These are phyloP conservation scores for Amaranthus hypochondriacus DNA, from an alignment of 148 eudicot genomes.

Conservation along the genomic window DNA sequence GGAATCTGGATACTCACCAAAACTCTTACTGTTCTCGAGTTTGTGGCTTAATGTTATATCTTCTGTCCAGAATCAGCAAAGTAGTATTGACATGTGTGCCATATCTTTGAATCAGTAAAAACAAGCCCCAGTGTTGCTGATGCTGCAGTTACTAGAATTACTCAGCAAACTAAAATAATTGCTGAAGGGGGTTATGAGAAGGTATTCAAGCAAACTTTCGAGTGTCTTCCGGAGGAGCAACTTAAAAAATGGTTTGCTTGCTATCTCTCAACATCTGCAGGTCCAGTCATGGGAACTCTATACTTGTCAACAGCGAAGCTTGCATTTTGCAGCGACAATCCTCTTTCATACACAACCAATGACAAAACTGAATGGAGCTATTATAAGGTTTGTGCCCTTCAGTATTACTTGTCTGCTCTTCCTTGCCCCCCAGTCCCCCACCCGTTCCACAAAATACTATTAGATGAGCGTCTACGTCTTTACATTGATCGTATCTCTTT, in stretches of 20 bases:
- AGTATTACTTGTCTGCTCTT: neutral
- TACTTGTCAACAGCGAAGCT: conserved; percentile 72
- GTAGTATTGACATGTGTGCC: neutral
- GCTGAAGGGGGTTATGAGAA: conserved; percentile 97
- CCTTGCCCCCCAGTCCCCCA: neutral
- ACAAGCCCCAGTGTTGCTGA: conserved; percentile 82
- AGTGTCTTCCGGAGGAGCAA: conserved; percentile 72
- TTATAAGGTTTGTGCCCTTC: conserved; percentile 54
- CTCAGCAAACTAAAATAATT: conserved; percentile 74
- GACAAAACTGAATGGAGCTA: conserved; percentile 70
- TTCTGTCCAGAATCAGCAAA: neutral
- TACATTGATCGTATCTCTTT: neutral
- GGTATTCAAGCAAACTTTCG: conserved; percentile 71
- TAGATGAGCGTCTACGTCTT: neutral
- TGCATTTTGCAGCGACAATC: conserved; percentile 87
- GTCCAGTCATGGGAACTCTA: conserved; percentile 78
- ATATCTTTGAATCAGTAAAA: conserved; percentile 51
- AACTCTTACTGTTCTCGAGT: neutral
- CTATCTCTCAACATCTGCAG: conserved; percentile 92
- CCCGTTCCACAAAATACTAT: neutral
- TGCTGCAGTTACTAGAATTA: conserved; percentile 86
- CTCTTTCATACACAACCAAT: conserved; percentile 69
- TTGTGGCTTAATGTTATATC: neutral
- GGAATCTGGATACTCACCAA: too few relatives aligned
- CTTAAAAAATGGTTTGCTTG: conserved; percentile 75